phyloP scores from a whole-genome alignment of 108 stramenopile genomes.

The Nannochloropsis oceanica region DNA sequence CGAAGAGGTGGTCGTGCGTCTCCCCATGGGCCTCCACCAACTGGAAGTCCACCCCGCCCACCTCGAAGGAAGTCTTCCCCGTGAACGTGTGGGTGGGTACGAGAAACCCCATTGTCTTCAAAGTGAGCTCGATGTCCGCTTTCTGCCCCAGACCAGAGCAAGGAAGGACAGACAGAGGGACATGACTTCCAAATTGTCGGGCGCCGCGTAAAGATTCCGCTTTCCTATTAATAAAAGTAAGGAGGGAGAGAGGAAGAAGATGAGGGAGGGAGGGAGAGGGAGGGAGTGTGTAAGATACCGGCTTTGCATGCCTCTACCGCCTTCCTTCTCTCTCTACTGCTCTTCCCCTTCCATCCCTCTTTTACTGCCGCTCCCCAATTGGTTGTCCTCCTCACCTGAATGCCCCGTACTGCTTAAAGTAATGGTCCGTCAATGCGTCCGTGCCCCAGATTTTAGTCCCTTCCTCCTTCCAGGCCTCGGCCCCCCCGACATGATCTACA shows the following conservation, averaged over 20 bases:
- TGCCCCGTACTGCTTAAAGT: not conserved
- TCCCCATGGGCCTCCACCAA: not conserved
- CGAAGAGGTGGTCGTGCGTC: not conserved
- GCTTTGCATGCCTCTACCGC: too few species aligned
- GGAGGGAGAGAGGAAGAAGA: not conserved
- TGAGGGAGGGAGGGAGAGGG: not conserved
- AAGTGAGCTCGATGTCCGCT: not conserved
- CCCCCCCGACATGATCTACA: not conserved
- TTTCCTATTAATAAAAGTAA: not conserved
- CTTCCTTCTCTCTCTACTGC: too few species aligned
- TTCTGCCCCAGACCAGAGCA: not conserved
- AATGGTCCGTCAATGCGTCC: not conserved
- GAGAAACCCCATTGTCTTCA: not conserved
- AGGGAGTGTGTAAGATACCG: not conserved
- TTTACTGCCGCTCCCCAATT: not conserved
- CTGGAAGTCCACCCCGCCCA: not conserved
- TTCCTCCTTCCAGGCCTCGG: not conserved
- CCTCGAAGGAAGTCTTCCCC: not conserved
- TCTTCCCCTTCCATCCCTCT: not conserved
- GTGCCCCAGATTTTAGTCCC: not conserved
- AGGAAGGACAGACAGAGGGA: not conserved
- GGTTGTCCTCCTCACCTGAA: not conserved
- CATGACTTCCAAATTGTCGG: not conserved
- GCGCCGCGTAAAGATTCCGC: not conserved
- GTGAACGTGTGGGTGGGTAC: not conserved